Evolutionary conservation across 2,329 filamentous ascomycete genomes (phyloP).

Genomic region (Parasarocladium wereldwijsianum): DNA sequence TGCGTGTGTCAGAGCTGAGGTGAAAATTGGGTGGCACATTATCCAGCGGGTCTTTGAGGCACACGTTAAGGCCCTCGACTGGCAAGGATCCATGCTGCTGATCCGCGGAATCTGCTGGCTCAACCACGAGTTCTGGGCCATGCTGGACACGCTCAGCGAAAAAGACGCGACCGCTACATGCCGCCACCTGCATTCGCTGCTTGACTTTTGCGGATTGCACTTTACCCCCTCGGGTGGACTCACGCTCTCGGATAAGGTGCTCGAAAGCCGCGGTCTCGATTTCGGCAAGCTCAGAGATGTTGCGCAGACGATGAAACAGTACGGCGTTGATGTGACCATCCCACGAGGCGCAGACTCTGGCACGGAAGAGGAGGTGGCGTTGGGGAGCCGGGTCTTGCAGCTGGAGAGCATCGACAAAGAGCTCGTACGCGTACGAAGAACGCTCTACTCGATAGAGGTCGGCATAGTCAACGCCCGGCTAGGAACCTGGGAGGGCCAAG

Average conservation of each 20-base stretch:
- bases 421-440: constrained; percentile 13
- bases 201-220: constrained; percentile 21
- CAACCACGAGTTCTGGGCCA: constrained; percentile 12
- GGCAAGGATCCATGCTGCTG: constrained; percentile 17
- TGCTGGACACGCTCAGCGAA: constrained; percentile 10
- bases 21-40: too few species aligned
- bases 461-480: constrained; percentile 18
- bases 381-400: constrained; percentile 15
- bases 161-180: constrained; percentile 10
- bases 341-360: too few species aligned
- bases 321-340: too few species aligned
- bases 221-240: too few species aligned
- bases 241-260: too few species aligned
- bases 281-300: too few species aligned
- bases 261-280: too few species aligned
- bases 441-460: constrained; percentile 18
- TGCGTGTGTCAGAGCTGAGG: too few species aligned
- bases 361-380: too few species aligned
- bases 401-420: constrained; percentile 20
- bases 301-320: too few species aligned
- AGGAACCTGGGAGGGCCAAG: constrained; percentile 12
- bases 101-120: constrained; percentile 14
- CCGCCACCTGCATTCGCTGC: constrained; percentile 17
- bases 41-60: constrained; percentile 25
- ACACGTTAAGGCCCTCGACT: constrained; percentile 26